phyloP scores from a whole-genome alignment of 306 rosid species.

The Sesbania bispinosa region DNA sequence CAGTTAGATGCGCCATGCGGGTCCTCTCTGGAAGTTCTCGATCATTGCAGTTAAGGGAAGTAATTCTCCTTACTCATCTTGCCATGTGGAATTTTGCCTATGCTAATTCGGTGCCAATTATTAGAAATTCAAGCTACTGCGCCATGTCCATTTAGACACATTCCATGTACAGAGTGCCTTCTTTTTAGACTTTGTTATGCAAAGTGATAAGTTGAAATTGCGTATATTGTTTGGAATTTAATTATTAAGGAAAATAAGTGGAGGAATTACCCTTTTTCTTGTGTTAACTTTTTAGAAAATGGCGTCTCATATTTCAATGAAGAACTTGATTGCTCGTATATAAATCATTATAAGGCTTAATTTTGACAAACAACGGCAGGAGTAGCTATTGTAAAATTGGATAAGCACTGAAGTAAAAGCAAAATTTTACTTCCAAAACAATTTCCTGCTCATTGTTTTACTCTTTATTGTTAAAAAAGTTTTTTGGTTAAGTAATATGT shows the following conservation, averaged over 20 bases:
- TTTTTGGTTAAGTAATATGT: no score
- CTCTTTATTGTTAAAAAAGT: no score
- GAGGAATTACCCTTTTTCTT: not conserved
- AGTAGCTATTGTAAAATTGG: not conserved
- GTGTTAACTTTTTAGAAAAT: not conserved
- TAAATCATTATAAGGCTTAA: no score
- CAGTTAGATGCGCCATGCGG: not conserved
- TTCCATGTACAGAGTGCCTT: not conserved
- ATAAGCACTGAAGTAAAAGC: no score
- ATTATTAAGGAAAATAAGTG: not conserved
- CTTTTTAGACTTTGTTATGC: not conserved
- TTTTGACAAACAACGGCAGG: not conserved
- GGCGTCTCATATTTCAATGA: not conserved
- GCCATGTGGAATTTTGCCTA: not conserved
- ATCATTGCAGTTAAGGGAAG: not conserved
- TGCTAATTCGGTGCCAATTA: constrained; percentile 10
- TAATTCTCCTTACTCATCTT: not conserved
- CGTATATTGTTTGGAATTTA: not conserved
- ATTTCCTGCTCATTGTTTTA: no score
- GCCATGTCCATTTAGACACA: not conserved
- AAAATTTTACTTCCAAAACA: no score
- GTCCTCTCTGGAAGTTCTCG: not conserved
- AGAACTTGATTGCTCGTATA: not conserved
- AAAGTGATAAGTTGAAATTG: not conserved
- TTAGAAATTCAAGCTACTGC: not conserved